Base-by-base conservation (phyloP, 345 rosid species). In the Lepidium africanum region DNA sequence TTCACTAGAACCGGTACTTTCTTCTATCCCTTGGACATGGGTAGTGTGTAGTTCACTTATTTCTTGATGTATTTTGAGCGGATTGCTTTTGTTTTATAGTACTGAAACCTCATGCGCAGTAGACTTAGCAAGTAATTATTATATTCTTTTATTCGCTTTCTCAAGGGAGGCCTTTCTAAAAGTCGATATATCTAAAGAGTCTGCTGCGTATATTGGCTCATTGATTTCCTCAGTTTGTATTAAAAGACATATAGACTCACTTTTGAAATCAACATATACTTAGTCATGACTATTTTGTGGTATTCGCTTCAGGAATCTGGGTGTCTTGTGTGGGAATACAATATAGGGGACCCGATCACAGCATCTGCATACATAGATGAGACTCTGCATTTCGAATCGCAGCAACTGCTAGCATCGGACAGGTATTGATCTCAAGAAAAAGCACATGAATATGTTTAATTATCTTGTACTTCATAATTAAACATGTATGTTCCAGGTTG, bases 331-430 rank as follows among this genome's bases (percentile, higher is more conserved):
- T 94, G 99, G 98, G 91, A 86, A 68, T 72, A 85, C 59, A 52
- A 79, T 67, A 83, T 86, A 12, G 95, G 88, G 75, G 81, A 75
- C 69, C 88, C 99, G 51, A 81, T 91, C 57, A 88, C 92, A 16
- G 85, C 96, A 56, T 88, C 99, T 69, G 89, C 97, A 16, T 91
- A 83, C 80, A 78, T 94, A 6, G 96, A 94, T 65, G 96, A 94
- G 75, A 82, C 86, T 79, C 71, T 90, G 60, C 82, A 70, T 76
- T 72, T 91, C 63, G 63, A 57, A 13, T 74, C 86, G n/a, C 45
- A 68, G 33, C 67, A 86, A 52, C 45, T 63, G 23, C 65, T 17
- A 71, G 76, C 49, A 52, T 63, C 78, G 3, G 87, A 90, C 79
- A 85, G 97, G 98, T 86, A 79, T 40, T 65, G 45, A 8, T 7